Percentiles rank a stretch among this genome's conserved stretches.
These are phyloP conservation scores for Diaporthe capsici DNA, from an alignment of 2,329 filamentous ascomycete species.

Conservation along the genomic window DNA sequence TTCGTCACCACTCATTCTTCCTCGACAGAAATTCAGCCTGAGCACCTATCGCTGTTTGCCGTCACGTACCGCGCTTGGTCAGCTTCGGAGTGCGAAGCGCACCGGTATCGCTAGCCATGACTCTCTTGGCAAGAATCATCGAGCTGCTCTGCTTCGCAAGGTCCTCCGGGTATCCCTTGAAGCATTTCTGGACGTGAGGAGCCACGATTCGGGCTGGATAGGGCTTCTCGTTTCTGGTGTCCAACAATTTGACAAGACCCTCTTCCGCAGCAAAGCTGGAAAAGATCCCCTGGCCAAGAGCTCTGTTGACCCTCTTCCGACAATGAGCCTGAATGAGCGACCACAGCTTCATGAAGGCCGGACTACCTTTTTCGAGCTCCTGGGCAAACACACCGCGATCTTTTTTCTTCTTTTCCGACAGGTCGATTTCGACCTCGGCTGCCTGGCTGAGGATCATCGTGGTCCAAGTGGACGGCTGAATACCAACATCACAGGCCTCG, in stretches of 20 bases:
- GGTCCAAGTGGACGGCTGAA: slow-evolving; percentile 12
- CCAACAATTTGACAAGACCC: slow-evolving; percentile 5
- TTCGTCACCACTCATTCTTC: background rate
- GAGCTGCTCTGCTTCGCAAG: slow-evolving; percentile 11
- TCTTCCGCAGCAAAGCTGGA: slow-evolving; percentile 12
- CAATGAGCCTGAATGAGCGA: slow-evolving; percentile 13
- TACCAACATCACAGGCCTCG: background rate
- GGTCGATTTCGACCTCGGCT: slow-evolving; percentile 5
- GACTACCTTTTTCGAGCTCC: slow-evolving; percentile 16
- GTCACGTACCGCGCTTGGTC: background rate
- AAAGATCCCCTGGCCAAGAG: background rate
- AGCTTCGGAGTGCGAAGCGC: background rate
- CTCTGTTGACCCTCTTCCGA: background rate
- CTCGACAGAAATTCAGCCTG: no score
- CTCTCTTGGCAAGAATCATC: slow-evolving; percentile 8
- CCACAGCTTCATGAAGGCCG: slow-evolving; percentile 24
- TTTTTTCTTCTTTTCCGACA: slow-evolving; percentile 15
- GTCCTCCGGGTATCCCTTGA: slow-evolving; percentile 13
- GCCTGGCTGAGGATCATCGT: slow-evolving; percentile 17
- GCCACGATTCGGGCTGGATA: slow-evolving; percentile 15
- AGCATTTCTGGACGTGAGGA: slow-evolving; percentile 7
- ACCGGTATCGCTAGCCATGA: background rate
- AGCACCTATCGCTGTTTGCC: no score
- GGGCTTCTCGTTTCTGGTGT: background rate
- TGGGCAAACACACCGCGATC: background rate